Conservation (phyloP, 257 asterid genomes). For the Thymus mandschuricus region DNA sequence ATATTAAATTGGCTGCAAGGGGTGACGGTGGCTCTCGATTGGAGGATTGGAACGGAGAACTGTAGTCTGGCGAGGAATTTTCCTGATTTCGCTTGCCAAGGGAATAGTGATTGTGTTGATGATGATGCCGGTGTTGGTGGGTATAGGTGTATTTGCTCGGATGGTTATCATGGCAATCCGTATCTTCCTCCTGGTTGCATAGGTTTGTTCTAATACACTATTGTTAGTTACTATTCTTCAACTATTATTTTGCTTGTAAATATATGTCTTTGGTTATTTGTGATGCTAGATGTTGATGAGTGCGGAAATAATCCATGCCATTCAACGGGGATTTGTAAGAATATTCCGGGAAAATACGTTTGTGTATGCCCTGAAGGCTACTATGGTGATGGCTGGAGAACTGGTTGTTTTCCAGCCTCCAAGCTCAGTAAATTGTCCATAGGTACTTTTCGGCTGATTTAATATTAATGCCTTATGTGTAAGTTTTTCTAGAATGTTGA, state of each 20-base stretch:
- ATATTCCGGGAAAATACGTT: slow-evolving; percentile 18
- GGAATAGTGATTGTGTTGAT: slow-evolving; percentile 34
- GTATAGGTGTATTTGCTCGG: slow-evolving; percentile 30
- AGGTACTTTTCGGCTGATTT: slow-evolving; percentile 19
- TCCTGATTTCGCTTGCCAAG: slow-evolving; percentile 16
- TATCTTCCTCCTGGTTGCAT: slow-evolving; percentile 37
- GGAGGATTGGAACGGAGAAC: slow-evolving; percentile 33
- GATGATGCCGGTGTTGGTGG: slow-evolving; percentile 31
- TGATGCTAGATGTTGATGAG: slow-evolving; percentile 31
- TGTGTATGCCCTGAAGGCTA: slow-evolving; percentile 26
- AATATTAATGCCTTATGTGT: neutral
- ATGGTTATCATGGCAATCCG: slow-evolving; percentile 37
- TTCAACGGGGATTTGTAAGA: slow-evolving; percentile 33
- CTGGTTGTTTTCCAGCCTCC: slow-evolving; percentile 21
- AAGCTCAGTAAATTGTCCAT: slow-evolving; percentile 27
- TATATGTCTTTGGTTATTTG: neutral
- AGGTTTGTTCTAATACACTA: slow-evolving; percentile 24
- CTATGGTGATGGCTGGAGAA: slow-evolving; percentile 28
- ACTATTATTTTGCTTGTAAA: neutral
- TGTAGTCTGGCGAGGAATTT: slow-evolving; percentile 23
- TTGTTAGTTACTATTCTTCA: neutral
- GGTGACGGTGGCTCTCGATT: slow-evolving; percentile 28
- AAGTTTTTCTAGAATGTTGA: neutral
- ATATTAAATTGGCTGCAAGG: slow-evolving; percentile 22
- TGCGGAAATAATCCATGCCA: slow-evolving; percentile 34